Percentiles rank a stretch among this genome's conserved stretches.
These are phyloP conservation scores for Mycena haematopus DNA, from an alignment of 768 basidiomycete genomes.

Conservation along the genomic window DNA sequence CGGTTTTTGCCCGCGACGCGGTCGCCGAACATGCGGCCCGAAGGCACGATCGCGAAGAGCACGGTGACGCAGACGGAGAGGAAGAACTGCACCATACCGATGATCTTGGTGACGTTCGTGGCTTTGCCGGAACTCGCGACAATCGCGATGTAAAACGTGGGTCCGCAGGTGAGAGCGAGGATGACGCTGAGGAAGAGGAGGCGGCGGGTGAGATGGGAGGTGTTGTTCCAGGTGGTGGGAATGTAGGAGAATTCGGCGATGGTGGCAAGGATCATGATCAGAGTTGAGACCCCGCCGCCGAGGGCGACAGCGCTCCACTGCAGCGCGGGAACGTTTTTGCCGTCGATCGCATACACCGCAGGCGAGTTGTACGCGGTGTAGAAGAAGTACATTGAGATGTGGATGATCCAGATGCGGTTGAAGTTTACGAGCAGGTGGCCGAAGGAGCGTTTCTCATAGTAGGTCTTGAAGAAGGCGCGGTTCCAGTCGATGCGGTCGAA, in stretches of 20 bases:
- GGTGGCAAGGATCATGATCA: conserved; percentile 96
- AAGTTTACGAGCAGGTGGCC: conserved; percentile 98
- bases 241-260: conserved; percentile 96
- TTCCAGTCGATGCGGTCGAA: conserved; percentile 98
- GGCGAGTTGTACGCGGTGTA: conserved; percentile 96
- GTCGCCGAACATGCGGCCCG: conserved; percentile 98
- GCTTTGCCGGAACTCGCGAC: conserved; percentile 77
- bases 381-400: conserved; percentile 93
- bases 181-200: conserved; percentile 89
- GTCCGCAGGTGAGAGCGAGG: conserved; percentile 88
- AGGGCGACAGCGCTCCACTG: conserved; percentile 93
- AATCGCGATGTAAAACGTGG: conserved; percentile 93
- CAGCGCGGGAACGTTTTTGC: conserved; percentile 70
- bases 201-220: conserved; percentile 92
- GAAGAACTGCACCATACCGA: conserved; percentile 96
- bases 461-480: conserved; percentile 97
- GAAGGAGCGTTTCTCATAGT: conserved; percentile 96
- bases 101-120: conserved; percentile 81
- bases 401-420: conserved; percentile 99
- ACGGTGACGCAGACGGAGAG: conserved; percentile 88
- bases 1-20: conserved; percentile 93
- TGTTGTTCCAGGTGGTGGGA: conserved; percentile 98
- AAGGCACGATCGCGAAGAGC: conserved; percentile 90
- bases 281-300: conserved; percentile 91
- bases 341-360: conserved; percentile 70